Percentiles rank a stretch among this genome's conserved stretches.
phyloP scores from a whole-genome alignment of 495 filamentous ascomycete species.

The Podospora tetraspora region DNA sequence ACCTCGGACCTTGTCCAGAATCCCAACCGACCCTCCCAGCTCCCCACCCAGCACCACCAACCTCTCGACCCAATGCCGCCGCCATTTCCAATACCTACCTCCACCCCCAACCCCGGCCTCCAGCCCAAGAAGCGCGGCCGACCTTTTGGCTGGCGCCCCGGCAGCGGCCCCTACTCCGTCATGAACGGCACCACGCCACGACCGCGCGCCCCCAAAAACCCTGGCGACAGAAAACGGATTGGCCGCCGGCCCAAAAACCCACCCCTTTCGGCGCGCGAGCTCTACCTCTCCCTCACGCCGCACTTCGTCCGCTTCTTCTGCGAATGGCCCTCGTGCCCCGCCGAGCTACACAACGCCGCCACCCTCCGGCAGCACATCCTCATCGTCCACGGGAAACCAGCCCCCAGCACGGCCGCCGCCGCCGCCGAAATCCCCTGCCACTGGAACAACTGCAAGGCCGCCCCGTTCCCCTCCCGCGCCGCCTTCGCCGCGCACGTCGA shows the following conservation, averaged over 20 bases:
- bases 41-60: background rate
- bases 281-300: conserved; percentile 24
- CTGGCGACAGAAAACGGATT: conserved; percentile 17
- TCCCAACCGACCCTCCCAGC: background rate
- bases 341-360: conserved; percentile 69
- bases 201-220: conserved; percentile 14
- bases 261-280: conserved; percentile 18
- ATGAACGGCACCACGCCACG: conserved; percentile 5
- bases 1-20: conserved; percentile 10
- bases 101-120: background rate
- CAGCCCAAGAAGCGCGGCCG: conserved; percentile 29
- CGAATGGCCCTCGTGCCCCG: conserved; percentile 49
- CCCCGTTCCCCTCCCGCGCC: conserved; percentile 14
- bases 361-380: conserved; percentile 63
- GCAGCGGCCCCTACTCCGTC: conserved; percentile 18
- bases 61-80: background rate
- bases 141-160: conserved; percentile 26
- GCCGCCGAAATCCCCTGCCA: conserved; percentile 23
- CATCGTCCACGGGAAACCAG: conserved; percentile 42
- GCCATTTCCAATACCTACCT: background rate
- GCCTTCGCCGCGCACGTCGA: conserved; percentile 59
- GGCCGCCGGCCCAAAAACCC: conserved; percentile 22
- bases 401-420: conserved; percentile 1
- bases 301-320: conserved; percentile 30
- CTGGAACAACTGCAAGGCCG: conserved; percentile 32